Evolutionary conservation across 139 green algal species (phyloP), one percentile per base, ranked within the genome.

Genomic region (Volvox africanus): DNA sequence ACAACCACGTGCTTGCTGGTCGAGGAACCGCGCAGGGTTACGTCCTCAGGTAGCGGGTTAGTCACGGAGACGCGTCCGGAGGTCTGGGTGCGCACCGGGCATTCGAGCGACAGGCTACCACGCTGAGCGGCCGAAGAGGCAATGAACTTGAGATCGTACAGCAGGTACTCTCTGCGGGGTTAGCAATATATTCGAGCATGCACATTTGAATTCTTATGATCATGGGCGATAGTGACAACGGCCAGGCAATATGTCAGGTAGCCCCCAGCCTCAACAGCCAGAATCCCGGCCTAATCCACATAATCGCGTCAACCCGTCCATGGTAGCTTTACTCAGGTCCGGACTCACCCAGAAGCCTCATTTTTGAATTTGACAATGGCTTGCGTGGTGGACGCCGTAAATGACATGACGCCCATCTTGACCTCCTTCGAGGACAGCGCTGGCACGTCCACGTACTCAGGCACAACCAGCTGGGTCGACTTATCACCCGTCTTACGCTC

Each of bases 351-450:
- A 18, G 94, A 96, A 28, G 82, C 62, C 89, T 98, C 94, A 75
- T 97, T 98, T 81, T 88, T 96, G 95, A 98, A 98, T 0, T 94
- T 97, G 18, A 98, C 96, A 26, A 30, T 93, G 1, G 85, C 91
- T 1, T 37, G 22, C 35, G 87, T 93, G 68, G 73, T 61, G 76
- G 75, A 82, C 3, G 89, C 61, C 6, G 93, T 97, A 91, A 95
- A 96, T 78, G 79, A 87, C 86, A 92, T 94, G 33, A 97, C 95
- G 0, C 37, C 75, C 22, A 98, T 93, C 89, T 96, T 96, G 92
- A 95, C 96, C 28, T 97, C 96, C 91, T 96, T 95, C 61, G 89
- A 69, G 19, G 65, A 87, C 50, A 96, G 87, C 20, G 92, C 94
- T 24, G 96, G 95, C 37, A 97, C 94, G 86, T 98, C 96, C 73